Conservation (phyloP, 1,139 yeast species). For the Entelexis sorbosivorans region DNA sequence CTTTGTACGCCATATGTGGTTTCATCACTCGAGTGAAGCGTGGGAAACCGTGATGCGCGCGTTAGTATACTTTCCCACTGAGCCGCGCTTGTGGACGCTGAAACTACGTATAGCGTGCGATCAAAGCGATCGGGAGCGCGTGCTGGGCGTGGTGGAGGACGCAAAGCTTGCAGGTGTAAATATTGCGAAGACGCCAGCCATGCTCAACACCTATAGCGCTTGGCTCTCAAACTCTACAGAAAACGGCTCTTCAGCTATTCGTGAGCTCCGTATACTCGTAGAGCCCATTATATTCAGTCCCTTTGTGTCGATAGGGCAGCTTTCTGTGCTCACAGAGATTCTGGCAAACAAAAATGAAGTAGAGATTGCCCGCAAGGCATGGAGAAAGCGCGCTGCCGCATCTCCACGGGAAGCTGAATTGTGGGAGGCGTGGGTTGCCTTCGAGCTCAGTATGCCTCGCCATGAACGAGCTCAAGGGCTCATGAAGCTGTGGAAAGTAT, state of each 20-base stretch:
- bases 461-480: neutral
- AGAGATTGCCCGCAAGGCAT: conserved; percentile 4
- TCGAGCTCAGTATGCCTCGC: neutral
- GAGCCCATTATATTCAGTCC: conserved; percentile 2
- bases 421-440: conserved; percentile 1
- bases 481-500: neutral
- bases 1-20: conserved; percentile 1
- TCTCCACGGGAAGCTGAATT: neutral
- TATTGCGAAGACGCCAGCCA: neutral
- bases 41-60: neutral
- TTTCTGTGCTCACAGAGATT: neutral
- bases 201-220: neutral
- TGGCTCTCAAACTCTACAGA: neutral
- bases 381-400: neutral
- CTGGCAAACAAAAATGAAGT: neutral
- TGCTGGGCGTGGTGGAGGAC: neutral
- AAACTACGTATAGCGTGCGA: neutral
- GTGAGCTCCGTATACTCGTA: neutral
- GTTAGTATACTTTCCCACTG: neutral
- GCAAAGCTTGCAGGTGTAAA: neutral
- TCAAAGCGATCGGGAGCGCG: neutral
- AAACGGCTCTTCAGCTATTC: neutral
- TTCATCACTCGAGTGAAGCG: neutral
- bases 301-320: neutral
- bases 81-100: neutral